A percentile compares a stretch with the other conserved stretches of the same genome.
Conservation (phyloP, 2,329 filamentous ascomycete species). For the Colletotrichum tropicale region DNA sequence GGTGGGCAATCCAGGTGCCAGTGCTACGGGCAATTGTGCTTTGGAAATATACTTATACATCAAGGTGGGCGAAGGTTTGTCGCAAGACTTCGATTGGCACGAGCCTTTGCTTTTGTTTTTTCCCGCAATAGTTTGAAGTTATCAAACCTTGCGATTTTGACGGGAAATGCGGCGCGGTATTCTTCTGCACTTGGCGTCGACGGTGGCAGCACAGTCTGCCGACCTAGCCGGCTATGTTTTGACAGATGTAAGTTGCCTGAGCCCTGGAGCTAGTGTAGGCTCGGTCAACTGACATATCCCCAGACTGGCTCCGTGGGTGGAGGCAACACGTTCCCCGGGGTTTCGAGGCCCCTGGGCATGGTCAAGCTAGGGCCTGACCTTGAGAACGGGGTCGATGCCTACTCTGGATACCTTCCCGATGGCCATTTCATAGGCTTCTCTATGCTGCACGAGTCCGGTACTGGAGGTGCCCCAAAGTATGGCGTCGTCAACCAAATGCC, state of each 20-base stretch:
- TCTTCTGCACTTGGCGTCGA: conserved; percentile 2
- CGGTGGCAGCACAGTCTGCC: conserved; percentile 1
- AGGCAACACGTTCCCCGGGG: conserved; percentile 55
- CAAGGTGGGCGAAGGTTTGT: not conserved
- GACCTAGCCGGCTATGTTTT: conserved; percentile 38
- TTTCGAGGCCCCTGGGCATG: conserved; percentile 51
- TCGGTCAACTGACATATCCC: not conserved
- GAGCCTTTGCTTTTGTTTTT: not conserved
- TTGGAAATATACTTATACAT: not conserved
- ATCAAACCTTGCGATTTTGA: not conserved
- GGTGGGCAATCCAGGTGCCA: not conserved
- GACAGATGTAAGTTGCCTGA: conserved; percentile 33
- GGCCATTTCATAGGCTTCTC: conserved; percentile 65
- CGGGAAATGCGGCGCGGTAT: not conserved
- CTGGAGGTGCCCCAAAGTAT: conserved; percentile 73
- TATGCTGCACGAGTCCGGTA: conserved; percentile 70
- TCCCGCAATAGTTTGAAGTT: not conserved
- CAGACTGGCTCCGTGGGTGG: conserved; percentile 50
- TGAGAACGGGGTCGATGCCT: conserved; percentile 52
- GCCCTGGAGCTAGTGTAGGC: not conserved
- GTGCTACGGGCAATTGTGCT: not conserved
- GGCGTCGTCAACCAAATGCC: conserved; percentile 68
- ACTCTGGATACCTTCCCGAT: conserved; percentile 54
- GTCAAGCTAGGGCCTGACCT: conserved; percentile 56
- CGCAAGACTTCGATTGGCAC: not conserved